A percentile compares a stretch with the other conserved stretches of the same genome.
Conservation (phyloP, 441 rosid genomes). For the Corymbia calophylla region DNA sequence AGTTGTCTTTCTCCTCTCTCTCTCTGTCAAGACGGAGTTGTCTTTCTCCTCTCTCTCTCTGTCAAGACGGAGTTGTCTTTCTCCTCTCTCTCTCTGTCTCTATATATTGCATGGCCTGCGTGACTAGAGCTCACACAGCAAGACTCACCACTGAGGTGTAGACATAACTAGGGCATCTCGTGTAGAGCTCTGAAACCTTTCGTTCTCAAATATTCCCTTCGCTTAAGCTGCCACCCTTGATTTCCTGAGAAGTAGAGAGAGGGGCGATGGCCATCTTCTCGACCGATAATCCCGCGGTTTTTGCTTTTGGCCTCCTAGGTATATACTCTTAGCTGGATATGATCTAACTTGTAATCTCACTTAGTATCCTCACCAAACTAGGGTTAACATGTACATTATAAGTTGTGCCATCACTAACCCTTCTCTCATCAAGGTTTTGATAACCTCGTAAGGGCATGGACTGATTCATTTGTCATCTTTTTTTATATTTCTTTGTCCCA, state of each 20-base stretch:
- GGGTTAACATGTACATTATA: background rate
- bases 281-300: conserved; percentile 34
- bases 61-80: too few species aligned
- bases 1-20: background rate
- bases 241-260: background rate
- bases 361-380: background rate
- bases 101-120: background rate
- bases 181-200: background rate
- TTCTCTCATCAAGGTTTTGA: background rate
- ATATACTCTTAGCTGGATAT: background rate
- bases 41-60: too few species aligned
- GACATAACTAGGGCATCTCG: background rate
- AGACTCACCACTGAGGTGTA: background rate
- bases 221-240: background rate
- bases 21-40: too few species aligned
- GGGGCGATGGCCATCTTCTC: conserved; percentile 35
- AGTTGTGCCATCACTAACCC: background rate
- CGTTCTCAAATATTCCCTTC: background rate
- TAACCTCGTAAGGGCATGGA: background rate
- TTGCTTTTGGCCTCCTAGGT: conserved; percentile 64
- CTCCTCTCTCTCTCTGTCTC: background rate
- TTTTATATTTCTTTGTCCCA: background rate
- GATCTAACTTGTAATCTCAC: background rate
- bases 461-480: background rate
- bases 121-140: background rate